A percentile compares a stretch with the other conserved stretches of the same genome.
Conservation (phyloP, 495 filamentous ascomycete genomes). For the Penicillium salamii region DNA sequence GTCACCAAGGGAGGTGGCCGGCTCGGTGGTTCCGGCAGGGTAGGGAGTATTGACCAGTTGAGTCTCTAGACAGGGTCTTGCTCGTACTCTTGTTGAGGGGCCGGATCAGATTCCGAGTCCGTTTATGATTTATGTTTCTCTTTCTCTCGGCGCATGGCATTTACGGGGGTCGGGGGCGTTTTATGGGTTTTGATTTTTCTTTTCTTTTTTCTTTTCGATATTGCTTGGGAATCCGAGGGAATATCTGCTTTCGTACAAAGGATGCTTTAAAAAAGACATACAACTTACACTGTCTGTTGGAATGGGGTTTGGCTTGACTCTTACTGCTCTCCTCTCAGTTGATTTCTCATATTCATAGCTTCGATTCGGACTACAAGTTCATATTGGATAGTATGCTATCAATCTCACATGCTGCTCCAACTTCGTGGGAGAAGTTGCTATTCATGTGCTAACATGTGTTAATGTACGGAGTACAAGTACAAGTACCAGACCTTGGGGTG, state of each 20-base stretch:
- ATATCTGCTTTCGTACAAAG: constrained; percentile 6
- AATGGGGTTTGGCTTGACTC: background rate
- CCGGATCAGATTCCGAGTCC: background rate
- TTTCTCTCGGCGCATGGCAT: constrained; percentile 4
- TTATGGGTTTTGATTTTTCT: background rate
- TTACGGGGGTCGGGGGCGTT: constrained; percentile 6
- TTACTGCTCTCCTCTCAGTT: background rate
- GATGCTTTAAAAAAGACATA: constrained; percentile 9
- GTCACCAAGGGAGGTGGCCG: constrained; percentile 50
- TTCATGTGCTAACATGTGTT: too few species aligned
- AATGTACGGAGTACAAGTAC: too few species aligned
- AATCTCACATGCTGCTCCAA: too few species aligned
- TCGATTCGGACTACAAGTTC: too few species aligned
- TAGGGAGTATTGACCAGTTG: constrained; percentile 60
- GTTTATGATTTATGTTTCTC: constrained; percentile 2
- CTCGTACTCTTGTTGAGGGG: too few species aligned
- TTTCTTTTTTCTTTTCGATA: background rate
- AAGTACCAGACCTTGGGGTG: too few species aligned
- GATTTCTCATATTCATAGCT: background rate
- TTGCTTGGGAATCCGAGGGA: background rate
- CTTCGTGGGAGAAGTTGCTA: too few species aligned
- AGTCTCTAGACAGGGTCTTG: constrained; percentile 43
- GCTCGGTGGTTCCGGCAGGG: constrained; percentile 54
- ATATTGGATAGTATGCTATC: too few species aligned
- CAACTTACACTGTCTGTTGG: constrained; percentile 3